Conservation (phyloP, 2,329 filamentous ascomycete species). For the Ceratocystis eucalypticola region DNA sequence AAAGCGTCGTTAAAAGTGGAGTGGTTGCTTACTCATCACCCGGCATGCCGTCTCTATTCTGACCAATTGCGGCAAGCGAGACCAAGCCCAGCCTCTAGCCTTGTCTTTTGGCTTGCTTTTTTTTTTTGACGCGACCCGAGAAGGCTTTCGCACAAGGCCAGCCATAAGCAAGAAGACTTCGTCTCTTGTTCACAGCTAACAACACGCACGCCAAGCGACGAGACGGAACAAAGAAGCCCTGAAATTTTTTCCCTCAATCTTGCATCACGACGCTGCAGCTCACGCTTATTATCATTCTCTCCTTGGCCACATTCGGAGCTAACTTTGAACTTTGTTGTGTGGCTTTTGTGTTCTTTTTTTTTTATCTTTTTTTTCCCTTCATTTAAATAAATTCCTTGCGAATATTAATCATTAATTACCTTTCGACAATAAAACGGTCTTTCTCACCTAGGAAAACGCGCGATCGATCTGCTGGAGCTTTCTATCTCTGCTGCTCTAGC, state of each 20-base stretch:
- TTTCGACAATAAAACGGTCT: not conserved
- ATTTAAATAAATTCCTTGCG: not conserved
- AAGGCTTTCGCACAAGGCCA: not conserved
- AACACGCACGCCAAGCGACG: not conserved
- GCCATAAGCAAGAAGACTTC: not conserved
- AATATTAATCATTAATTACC: constrained; percentile 6
- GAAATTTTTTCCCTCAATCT: not conserved
- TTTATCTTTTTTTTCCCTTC: not conserved
- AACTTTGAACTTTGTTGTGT: not conserved
- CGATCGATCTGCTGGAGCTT: not conserved
- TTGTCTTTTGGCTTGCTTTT: no score
- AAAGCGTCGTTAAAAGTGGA: constrained; percentile 18
- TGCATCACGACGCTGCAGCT: not conserved
- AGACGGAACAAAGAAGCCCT: not conserved
- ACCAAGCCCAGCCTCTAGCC: no score
- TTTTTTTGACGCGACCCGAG: constrained; percentile 9
- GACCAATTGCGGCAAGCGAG: no score
- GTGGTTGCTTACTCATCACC: constrained; percentile 9
- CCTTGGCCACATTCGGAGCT: no score
- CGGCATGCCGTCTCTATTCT: not conserved
- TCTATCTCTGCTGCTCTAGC: not conserved
- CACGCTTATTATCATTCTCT: not conserved
- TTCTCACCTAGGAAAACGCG: not conserved
- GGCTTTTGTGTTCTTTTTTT: not conserved
- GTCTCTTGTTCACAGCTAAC: not conserved